Conservation (phyloP, 2,329 filamentous ascomycete genomes). For the Aspergillus clavatus region DNA sequence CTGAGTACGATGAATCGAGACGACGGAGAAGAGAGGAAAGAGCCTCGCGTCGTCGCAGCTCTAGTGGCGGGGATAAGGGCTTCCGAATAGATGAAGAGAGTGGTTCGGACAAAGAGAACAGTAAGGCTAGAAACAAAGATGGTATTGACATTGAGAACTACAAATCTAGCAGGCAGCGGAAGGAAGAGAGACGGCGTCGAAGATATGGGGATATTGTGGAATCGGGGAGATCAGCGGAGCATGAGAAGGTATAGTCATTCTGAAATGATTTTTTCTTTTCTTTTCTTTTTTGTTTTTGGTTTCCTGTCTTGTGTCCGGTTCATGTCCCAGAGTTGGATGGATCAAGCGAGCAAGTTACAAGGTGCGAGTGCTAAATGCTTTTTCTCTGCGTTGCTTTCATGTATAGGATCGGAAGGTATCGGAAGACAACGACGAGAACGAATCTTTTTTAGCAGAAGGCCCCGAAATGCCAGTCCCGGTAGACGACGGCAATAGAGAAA, state of each 20-base stretch:
- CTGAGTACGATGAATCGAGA: conserved; percentile 33
- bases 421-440: conserved; percentile 35
- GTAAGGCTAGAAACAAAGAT: conserved; percentile 36
- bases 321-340: conserved; percentile 21
- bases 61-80: conserved; percentile 43
- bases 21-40: conserved; percentile 43
- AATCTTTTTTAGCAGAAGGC: conserved; percentile 63
- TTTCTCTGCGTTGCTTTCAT: conserved; percentile 23
- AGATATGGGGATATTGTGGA: conserved; percentile 36
- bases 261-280: conserved; percentile 29
- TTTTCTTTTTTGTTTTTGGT: conserved; percentile 18
- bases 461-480: conserved; percentile 53
- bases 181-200: conserved; percentile 34
- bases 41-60: conserved; percentile 35
- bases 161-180: conserved; percentile 30
- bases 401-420: conserved; percentile 31
- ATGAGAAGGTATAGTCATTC: conserved; percentile 37
- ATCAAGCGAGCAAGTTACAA: conserved; percentile 19
- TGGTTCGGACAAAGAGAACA: conserved; percentile 35
- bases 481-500: conserved; percentile 30
- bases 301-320: conserved; percentile 25
- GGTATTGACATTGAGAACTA: conserved; percentile 30
- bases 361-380: conserved; percentile 29
- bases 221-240: conserved; percentile 27
- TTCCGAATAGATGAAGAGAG: conserved; percentile 34